Conservation (phyloP, 2,329 filamentous ascomycete genomes). For the Microcera coccophila region DNA sequence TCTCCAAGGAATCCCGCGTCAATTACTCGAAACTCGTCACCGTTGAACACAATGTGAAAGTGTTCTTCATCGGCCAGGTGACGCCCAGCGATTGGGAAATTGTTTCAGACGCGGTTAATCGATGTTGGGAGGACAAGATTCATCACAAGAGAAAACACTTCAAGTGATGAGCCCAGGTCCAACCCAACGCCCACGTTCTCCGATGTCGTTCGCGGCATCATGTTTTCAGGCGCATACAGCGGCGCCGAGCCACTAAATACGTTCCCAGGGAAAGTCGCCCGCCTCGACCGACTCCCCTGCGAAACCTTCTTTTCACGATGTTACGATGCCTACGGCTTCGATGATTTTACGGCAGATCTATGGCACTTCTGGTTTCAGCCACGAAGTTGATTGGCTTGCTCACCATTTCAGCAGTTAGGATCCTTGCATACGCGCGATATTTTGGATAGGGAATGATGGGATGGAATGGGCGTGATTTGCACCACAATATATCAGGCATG, state of each 20-base stretch:
- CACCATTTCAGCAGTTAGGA: background rate
- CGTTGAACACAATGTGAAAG: conserved; percentile 55
- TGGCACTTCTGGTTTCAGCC: background rate
- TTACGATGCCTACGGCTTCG: conserved; percentile 8
- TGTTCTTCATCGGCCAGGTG: conserved; percentile 55
- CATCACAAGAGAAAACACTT: conserved; percentile 31
- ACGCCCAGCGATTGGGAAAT: conserved; percentile 36
- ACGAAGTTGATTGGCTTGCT: background rate
- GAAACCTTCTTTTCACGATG: conserved; percentile 17
- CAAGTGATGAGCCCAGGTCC: conserved; percentile 12
- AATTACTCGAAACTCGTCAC: conserved; percentile 56
- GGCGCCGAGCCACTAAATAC: conserved; percentile 29
- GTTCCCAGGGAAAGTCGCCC: conserved; percentile 24
- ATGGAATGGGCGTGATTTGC: too few species aligned
- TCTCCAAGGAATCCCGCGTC: conserved; percentile 50
- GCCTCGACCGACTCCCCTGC: conserved; percentile 13
- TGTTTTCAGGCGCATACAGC: conserved; percentile 17
- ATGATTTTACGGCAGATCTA: background rate
- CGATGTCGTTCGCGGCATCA: conserved; percentile 18
- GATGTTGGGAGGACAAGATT: conserved; percentile 47
- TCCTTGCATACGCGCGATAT: background rate
- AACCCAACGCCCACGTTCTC: conserved; percentile 23
- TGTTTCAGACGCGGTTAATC: conserved; percentile 44
- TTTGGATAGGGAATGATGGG: too few species aligned
- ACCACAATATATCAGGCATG: too few species aligned